Percentiles rank a stretch among this genome's conserved stretches.
phyloP scores from a whole-genome alignment of 257 asterid genomes.

The Solanum verrucosum region DNA sequence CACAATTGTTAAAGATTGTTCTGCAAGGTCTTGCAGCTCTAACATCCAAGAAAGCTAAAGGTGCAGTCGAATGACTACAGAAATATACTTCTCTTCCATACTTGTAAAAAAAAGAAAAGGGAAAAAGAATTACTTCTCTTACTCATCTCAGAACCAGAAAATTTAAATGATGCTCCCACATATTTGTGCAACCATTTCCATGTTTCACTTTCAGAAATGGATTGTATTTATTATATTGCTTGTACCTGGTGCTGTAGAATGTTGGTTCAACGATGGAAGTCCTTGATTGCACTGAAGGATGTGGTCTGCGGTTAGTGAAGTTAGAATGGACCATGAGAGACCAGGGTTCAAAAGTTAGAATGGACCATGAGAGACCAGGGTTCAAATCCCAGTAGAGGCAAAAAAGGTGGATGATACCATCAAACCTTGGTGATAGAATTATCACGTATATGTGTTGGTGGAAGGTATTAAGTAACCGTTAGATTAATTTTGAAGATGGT shows the following conservation, averaged over 20 bases:
- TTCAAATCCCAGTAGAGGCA: neutral
- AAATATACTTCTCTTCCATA: neutral
- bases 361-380: neutral
- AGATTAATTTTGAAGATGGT: neutral
- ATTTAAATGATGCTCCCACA: neutral
- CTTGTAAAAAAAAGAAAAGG: neutral
- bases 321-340: neutral
- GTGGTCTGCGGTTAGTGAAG: neutral
- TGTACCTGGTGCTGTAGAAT: neutral
- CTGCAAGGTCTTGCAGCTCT: neutral
- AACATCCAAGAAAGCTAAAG: neutral
- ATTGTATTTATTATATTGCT: neutral
- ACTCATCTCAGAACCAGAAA: neutral
- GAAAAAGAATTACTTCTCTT: neutral
- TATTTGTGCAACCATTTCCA: neutral
- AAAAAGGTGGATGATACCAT: neutral
- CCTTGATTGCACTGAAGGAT: neutral
- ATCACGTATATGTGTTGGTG: neutral
- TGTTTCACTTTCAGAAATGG: neutral
- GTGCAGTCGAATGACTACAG: neutral
- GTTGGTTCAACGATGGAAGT: neutral
- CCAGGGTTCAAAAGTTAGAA: neutral
- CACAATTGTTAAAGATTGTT: neutral
- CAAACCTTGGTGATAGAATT: neutral
- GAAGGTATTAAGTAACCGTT: neutral